A percentile compares a stretch with the other conserved stretches of the same genome.
These are phyloP conservation scores for Dendrocalamus latiflorus DNA, from an alignment of 202 grass and related monocot genomes.

Conservation along the genomic window DNA sequence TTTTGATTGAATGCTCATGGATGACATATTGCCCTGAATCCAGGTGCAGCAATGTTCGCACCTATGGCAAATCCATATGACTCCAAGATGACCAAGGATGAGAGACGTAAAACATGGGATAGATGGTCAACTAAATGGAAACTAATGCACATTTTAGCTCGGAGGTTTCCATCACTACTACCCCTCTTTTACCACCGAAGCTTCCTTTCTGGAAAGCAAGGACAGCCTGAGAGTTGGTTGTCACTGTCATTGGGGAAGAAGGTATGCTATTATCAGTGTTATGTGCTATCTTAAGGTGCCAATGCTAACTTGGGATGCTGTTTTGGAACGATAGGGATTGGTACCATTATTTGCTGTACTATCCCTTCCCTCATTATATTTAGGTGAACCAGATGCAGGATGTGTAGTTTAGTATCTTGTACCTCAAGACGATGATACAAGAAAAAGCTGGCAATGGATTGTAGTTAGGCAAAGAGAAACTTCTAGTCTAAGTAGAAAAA, in stretches of 20 bases:
- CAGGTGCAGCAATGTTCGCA: constrained; percentile 91
- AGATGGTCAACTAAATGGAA: constrained; percentile 79
- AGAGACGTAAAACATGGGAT: constrained; percentile 75
- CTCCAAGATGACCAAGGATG: constrained; percentile 82
- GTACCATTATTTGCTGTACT: background rate
- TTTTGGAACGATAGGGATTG: background rate
- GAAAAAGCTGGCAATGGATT: background rate
- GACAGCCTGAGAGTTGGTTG: constrained; percentile 72
- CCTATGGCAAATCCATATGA: constrained; percentile 93
- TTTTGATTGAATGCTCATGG: constrained; percentile 8
- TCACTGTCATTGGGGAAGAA: constrained; percentile 71
- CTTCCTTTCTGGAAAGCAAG: constrained; percentile 85
- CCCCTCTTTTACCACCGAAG: constrained; percentile 63
- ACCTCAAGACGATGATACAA: background rate
- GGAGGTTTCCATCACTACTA: constrained; percentile 78
- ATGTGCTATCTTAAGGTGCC: background rate
- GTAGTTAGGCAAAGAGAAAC: background rate
- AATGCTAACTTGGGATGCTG: constrained; percentile 5
- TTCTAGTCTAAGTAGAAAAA: background rate
- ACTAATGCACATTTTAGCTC: constrained; percentile 85
- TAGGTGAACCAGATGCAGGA: background rate
- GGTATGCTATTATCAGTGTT: constrained; percentile 40
- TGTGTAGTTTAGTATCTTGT: background rate
- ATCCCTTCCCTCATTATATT: background rate
- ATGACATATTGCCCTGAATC: constrained; percentile 17